Conservation (phyloP, 495 filamentous ascomycete species). For the Lasiosphaeria ovina region DNA sequence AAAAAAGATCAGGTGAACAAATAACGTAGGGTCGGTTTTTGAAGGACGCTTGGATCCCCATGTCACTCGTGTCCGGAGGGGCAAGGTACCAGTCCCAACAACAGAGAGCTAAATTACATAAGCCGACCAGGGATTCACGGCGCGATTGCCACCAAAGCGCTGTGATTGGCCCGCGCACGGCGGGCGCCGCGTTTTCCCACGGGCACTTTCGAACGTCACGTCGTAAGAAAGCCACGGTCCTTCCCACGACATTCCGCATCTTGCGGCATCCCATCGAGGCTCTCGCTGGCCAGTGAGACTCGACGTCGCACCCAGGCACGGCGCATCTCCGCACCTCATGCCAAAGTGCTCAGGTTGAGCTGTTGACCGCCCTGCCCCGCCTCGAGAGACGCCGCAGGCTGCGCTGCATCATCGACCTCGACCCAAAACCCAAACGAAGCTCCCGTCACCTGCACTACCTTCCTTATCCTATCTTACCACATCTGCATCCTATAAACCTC, state of each 20-base stretch:
- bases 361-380: constrained; percentile 4
- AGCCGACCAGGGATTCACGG: background rate
- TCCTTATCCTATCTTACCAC: background rate
- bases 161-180: constrained; percentile 17
- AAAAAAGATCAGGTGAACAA: too few relatives aligned
- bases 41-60: too few relatives aligned
- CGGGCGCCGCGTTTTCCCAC: constrained; percentile 28
- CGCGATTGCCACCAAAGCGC: constrained; percentile 2
- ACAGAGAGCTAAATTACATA: background rate
- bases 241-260: constrained; percentile 23
- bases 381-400: constrained; percentile 23
- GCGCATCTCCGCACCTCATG: constrained; percentile 8
- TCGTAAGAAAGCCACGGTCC: constrained; percentile 22
- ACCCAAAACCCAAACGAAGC: constrained; percentile 14
- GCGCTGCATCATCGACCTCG: constrained; percentile 9
- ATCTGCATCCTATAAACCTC: background rate
- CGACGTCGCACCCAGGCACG: constrained; percentile 20
- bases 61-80: too few relatives aligned
- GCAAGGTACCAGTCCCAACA: too few relatives aligned
- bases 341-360: constrained; percentile 16
- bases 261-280: constrained; percentile 21
- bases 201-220: constrained; percentile 31
- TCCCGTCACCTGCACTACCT: background rate
- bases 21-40: too few relatives aligned
- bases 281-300: constrained; percentile 16